Conservation (phyloP, 2,329 filamentous ascomycete genomes). For the Colletotrichum karsti region DNA sequence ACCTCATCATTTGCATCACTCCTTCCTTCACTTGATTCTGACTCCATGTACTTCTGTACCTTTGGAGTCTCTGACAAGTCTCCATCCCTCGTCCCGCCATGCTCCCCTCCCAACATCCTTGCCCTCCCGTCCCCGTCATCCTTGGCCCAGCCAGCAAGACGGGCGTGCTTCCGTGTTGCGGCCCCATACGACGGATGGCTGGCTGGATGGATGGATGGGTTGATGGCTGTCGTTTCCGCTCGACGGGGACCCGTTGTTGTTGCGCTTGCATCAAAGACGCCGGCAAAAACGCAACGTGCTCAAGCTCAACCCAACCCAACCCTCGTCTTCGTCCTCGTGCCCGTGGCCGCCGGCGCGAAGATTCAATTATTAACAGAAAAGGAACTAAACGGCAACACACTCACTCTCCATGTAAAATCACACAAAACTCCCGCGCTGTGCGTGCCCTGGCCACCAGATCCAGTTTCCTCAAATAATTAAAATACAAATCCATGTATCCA, state of each 20-base stretch:
- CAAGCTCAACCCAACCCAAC: not conserved
- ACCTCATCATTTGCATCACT: not conserved
- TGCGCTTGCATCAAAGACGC: slow-evolving; percentile 25
- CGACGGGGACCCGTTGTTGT: slow-evolving; percentile 13
- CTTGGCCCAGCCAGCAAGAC: slow-evolving; percentile 2
- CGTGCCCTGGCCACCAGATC: slow-evolving; percentile 18
- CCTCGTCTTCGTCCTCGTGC: not conserved
- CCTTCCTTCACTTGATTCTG: not conserved
- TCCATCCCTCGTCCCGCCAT: not conserved
- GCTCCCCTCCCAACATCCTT: not conserved
- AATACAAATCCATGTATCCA: slow-evolving; percentile 15
- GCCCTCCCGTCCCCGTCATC: slow-evolving; percentile 1
- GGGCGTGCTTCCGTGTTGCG: slow-evolving; percentile 6
- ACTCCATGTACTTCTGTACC: not conserved
- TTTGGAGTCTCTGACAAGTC: not conserved
- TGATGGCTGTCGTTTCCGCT: slow-evolving; percentile 20
- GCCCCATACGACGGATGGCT: slow-evolving; percentile 1
- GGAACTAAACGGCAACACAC: not conserved
- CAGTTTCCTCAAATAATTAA: slow-evolving; percentile 1
- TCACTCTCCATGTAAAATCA: not conserved
- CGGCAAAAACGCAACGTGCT: slow-evolving; percentile 23
- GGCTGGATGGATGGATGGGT: not conserved
- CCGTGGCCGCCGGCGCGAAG: slow-evolving; percentile 24
- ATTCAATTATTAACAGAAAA: slow-evolving; percentile 30
- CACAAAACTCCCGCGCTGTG: not conserved